Evolutionary conservation across 495 filamentous ascomycete species (phyloP), one percentile per base, ranked within the genome.

Genomic region (Penicillium macrosclerotiorum): DNA sequence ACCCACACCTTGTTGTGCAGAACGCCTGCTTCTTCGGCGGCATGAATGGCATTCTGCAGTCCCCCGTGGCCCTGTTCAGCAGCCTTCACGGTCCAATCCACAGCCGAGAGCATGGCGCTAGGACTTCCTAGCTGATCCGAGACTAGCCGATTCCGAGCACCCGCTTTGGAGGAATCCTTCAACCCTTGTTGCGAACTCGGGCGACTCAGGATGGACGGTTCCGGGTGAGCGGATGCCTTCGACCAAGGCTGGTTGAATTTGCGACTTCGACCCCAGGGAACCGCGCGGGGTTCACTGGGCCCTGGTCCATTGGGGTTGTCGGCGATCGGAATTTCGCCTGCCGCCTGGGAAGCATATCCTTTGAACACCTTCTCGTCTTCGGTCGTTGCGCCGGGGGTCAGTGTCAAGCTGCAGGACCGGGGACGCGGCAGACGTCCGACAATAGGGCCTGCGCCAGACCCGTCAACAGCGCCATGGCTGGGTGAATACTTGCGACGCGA

Each of bases 1-100:
- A 96, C 85, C 83, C 85, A 93, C 14, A 79, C 79, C 49, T 85
- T 82, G 22, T 89, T 80, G 8, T 73, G 70, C 5, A 85, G 56
- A 25, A 76, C 60, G 22, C 79, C 81, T 17, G 76, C 72, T 18
- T 83, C 68, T 27, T 77, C 72, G 4, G 84, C 85, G 7, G 89
- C 88, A 52, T 82, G 75, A 12, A 91, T 77, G 2, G 90, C 89
- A 61, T 94, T 96, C 39, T 82, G 79, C 16, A 96, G 77, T 36
- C 88, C 90, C 12, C 88, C 88, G 65, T 95, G 93, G 43, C 89
- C 90, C 63, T 91, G 88, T 40, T 92, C 83, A 1, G 88, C 85
- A 39, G 81, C 78, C 48, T 86, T 88, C 26, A 95, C 76, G 14
- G 73, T 81, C 88, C 89, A 96, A 50, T 82, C 73, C 22, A 79